A percentile compares a stretch with the other conserved stretches of the same genome.
Conservation (phyloP, 108 stramenopile genomes). For the Stephanodiscus minutulus region DNA sequence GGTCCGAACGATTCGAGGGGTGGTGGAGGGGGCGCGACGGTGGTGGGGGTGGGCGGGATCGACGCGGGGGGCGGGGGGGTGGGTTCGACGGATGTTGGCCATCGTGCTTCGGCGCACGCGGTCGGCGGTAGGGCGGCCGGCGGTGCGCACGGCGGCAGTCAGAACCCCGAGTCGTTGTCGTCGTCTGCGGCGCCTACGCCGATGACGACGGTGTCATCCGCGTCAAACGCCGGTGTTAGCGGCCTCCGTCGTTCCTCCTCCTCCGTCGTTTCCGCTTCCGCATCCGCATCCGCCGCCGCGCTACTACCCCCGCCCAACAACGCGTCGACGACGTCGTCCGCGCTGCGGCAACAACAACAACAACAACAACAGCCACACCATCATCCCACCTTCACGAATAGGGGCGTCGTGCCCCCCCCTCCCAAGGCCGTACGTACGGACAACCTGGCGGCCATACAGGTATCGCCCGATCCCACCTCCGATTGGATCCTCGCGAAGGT, state of each 20-base stretch:
- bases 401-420: slow-evolving; percentile 9
- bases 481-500: slow-evolving; percentile 92
- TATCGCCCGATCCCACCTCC: slow-evolving; percentile 42
- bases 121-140: no score
- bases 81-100: no score
- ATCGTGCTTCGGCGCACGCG: no score
- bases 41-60: no score
- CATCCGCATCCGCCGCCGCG: neutral
- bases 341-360: neutral
- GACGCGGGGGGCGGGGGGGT: no score
- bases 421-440: slow-evolving; percentile 48
- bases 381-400: neutral
- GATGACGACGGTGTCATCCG: no score
- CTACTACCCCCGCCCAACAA: neutral
- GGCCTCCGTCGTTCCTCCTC: slow-evolving; percentile 7
- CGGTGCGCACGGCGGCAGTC: no score
- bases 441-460: slow-evolving; percentile 83
- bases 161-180: no score
- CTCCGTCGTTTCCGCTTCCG: neutral
- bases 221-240: no score
- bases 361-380: slow-evolving; percentile 8
- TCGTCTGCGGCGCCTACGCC: no score
- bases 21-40: no score
- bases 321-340: neutral
- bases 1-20: no score